These are phyloP conservation scores for Chlamydomonas urium DNA, from an alignment of 139 green algal genomes.

Conservation along the genomic window DNA sequence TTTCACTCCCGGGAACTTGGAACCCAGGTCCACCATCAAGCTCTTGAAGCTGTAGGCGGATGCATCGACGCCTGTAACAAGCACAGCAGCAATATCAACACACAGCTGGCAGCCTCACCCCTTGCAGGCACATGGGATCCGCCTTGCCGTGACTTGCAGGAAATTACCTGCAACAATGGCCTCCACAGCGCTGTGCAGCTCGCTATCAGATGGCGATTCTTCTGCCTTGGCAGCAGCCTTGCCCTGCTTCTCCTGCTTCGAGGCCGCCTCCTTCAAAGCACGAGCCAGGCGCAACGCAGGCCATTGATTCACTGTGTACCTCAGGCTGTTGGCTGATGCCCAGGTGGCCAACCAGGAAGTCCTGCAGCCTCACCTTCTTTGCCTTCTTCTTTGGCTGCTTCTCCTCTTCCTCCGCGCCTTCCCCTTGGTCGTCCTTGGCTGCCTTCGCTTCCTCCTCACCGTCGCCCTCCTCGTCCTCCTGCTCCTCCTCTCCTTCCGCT, in stretches of 20 bases:
- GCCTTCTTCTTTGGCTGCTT: neutral
- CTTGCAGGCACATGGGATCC: too few relatives aligned
- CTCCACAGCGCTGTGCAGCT: neutral
- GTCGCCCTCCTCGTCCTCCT: constrained; percentile 26
- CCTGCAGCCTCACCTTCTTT: neutral
- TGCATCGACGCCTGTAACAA: neutral
- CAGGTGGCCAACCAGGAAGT: neutral
- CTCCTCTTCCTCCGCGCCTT: constrained; percentile 8
- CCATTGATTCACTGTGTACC: too few relatives aligned
- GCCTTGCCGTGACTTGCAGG: neutral
- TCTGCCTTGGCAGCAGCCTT: neutral
- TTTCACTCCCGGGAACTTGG: neutral
- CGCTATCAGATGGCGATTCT: neutral
- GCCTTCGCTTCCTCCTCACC: constrained; percentile 17
- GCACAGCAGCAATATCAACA: neutral
- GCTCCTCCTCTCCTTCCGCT: constrained; percentile 11
- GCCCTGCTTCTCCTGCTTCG: too few relatives aligned
- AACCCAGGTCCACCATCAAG: neutral
- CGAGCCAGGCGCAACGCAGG: too few relatives aligned
- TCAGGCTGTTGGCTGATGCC: too few relatives aligned
- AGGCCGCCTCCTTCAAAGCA: too few relatives aligned
- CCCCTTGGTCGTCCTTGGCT: neutral
- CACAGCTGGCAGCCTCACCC: neutral
- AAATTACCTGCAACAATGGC: neutral
- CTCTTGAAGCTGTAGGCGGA: neutral